Base-by-base conservation (phyloP, 2,329 filamentous ascomycete genomes). In the Alternaria infectoria region DNA sequence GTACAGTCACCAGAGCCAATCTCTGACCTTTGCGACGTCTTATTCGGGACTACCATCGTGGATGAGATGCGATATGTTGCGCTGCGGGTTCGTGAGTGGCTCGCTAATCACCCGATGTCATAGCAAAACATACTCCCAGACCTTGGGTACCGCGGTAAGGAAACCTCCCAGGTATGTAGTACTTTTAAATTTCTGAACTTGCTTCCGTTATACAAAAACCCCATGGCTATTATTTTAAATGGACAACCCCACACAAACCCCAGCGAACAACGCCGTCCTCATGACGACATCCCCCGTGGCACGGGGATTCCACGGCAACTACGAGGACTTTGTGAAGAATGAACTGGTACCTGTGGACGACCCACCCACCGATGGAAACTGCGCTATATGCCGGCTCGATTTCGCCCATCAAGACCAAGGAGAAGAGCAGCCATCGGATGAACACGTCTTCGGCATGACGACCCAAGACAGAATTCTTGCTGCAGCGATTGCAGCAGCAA, bases 31-130 rank as follows among this genome's bases (percentile, higher is more conserved):
- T 17, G 36, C 36, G 36, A 40, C 36, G 5, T 40, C 9, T 40
- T 0, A 17, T 40, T 40, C 1, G 36, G 1, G 36, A 1, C 0
- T 17, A 17, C 8, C 15, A 0, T 17, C 9, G 36, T 3, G 36
- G n/a, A 0, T 40, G n/a, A 17, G n/a, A 11, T 40, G 36, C 9
- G n/a, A 17, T 40, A 40, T 40, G 0, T 40, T 17, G 15, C n/a
- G n/a, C 0, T 40, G 9, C 0, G 1, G 36, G 9, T 40, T 17
- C 36, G 5, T 40, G 36, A 17, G 36, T 6, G 36, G 36, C n/a
- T 40, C 0, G 36, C 9, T 11, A 11, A 40, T 6, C 1, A 40
- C n/a, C 6, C 36, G 36, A 17, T 40, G 36, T 3, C n/a, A 10
- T 17, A 15, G 9, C 9, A 0, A 17, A 17, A 11, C 36, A 40